Percentiles rank a stretch among this genome's conserved stretches.
phyloP scores from a whole-genome alignment of 2,329 filamentous ascomycete species.

The Thermoascus crustaceus region DNA sequence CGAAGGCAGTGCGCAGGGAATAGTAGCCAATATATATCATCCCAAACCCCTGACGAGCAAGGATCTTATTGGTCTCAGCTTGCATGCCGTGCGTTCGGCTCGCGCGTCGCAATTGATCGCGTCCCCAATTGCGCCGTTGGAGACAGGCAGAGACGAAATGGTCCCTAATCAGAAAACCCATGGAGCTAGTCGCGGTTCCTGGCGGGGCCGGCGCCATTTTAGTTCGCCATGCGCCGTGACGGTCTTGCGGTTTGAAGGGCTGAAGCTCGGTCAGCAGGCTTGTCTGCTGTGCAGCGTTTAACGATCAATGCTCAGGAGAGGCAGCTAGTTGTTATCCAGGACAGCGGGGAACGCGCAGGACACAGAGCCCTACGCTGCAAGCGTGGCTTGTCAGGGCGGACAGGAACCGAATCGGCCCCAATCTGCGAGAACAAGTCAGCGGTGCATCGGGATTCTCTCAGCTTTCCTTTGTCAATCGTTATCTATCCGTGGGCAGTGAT shows the following conservation, averaged over 20 bases:
- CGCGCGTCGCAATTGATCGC: background rate
- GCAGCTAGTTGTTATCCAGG: no score
- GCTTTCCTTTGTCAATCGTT: background rate
- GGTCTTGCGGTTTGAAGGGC: background rate
- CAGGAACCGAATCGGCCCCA: background rate
- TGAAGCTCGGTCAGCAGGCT: background rate
- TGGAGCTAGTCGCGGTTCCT: no score
- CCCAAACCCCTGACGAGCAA: constrained; percentile 3
- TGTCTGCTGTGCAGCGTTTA: background rate
- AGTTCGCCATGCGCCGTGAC: no score
- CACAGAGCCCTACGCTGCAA: background rate
- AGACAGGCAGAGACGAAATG: background rate
- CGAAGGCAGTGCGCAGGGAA: background rate
- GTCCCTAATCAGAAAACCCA: constrained; percentile 1
- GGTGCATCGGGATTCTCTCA: background rate
- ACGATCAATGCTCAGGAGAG: background rate
- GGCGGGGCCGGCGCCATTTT: no score
- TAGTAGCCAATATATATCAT: constrained; percentile 1
- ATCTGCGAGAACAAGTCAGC: constrained; percentile 1
- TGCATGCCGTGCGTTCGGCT: background rate
- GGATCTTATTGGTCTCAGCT: constrained; percentile 1
- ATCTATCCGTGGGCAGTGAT: no score
- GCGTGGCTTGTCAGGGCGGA: background rate
- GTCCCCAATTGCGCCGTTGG: background rate
- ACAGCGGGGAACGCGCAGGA: background rate